Base-by-base conservation (phyloP, 495 filamentous ascomycete species). In the Hypoxylon rickii region DNA sequence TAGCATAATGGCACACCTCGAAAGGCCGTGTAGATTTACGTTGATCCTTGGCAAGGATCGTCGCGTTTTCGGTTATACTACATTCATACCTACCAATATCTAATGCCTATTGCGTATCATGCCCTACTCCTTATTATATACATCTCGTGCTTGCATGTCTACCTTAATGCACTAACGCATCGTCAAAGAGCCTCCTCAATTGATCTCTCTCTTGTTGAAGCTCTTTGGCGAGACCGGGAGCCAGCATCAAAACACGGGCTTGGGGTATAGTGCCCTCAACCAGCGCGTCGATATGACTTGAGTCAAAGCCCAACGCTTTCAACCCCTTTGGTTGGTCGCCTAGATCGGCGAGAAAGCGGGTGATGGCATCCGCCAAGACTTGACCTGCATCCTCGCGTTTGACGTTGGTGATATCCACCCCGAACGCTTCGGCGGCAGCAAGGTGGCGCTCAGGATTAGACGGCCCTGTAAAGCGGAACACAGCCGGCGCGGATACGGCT, bases 231-330 rank as follows among this genome's bases (percentile, higher is more conserved):
- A 97, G 71, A 40, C 81, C 89, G 3, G 94, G 94, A 32, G 95
- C 95, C 43, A 98, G 72, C 89, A 92, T 93, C 72, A 97, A 67
- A 40, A 98, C 94, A 39, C 94, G 78, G 39, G 81, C 79, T 76
- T 98, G 94, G 19, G 94, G 94, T 39, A 98, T 83, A 18, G 94
- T 97, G 1, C 94, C 95, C 68, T 97, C 92, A 11, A 98, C 91
- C 55, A 98, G 72, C 3, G 72, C 82, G 19, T 91, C 87, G 10
- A 98, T 74, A 76, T 98, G 83, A 11, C 78, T 79, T 3, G 68
- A 69, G 50, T 79, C 79, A 68, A 96, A 97, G 0, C 94, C 94
- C 32, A 98, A 68, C 33, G 80, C 84, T 71, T 89, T 91, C 63
- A 98, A 72, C 0, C 94, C 94, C 24, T 82, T 80, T 5, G 94